Evolutionary conservation across 345 rosid genomes (phyloP).

Genomic region (Corchorus capsularis): DNA sequence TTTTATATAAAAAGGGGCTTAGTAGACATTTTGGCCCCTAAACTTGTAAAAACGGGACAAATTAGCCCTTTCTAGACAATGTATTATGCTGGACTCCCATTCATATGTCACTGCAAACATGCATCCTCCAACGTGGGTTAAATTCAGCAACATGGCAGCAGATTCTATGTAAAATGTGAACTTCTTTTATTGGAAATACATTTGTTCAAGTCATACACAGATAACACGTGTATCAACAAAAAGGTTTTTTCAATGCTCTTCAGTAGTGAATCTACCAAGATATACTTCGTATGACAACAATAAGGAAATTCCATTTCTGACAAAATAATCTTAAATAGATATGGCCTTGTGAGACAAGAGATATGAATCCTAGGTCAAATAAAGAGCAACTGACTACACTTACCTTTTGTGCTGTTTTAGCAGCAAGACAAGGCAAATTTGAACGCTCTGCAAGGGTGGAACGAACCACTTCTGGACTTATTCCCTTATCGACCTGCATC

Average conservation of each 20-base stretch:
- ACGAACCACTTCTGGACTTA: conserved; percentile 85
- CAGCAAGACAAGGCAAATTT: conserved; percentile 79
- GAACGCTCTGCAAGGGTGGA: conserved; percentile 86
- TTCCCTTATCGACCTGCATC: conserved; percentile 78
- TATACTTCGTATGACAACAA: conserved; percentile 7
- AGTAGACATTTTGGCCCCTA: no score
- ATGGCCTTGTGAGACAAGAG: neutral
- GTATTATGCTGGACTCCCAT: no score
- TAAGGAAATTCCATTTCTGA: neutral
- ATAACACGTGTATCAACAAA: neutral
- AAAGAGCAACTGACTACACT: conserved; percentile 22
- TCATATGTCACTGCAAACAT: neutral
- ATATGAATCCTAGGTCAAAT: conserved; percentile 3
- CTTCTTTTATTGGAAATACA: neutral
- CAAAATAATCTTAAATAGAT: neutral
- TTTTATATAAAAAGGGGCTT: neutral
- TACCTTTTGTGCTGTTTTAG: conserved; percentile 77
- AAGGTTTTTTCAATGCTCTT: neutral
- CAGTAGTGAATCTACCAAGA: neutral
- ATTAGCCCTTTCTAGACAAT: neutral
- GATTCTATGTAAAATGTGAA: neutral
- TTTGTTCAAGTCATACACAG: neutral
- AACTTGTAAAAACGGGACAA: no score
- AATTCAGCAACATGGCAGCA: neutral
- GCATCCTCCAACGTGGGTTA: neutral